phyloP scores from a whole-genome alignment of 306 rosid species.

The Dryas drummondii region DNA sequence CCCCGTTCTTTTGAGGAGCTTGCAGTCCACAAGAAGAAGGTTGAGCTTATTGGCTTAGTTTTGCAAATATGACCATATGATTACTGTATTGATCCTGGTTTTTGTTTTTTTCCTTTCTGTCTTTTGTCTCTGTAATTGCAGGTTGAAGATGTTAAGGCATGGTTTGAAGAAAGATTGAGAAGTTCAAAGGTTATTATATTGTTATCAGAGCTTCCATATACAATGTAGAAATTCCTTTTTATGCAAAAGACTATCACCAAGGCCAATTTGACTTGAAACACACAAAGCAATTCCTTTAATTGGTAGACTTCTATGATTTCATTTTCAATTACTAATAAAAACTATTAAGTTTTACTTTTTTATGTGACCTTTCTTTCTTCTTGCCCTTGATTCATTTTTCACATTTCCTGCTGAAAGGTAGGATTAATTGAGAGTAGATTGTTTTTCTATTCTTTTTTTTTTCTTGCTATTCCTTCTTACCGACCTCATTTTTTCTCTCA shows the following conservation, averaged over 20 bases:
- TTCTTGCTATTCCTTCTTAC: neutral
- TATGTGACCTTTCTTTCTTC: neutral
- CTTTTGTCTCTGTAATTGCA: slow-evolving; percentile 32
- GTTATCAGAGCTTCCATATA: neutral
- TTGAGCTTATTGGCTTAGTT: slow-evolving; percentile 24
- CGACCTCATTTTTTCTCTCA: slow-evolving; percentile 17
- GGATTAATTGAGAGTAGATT: neutral
- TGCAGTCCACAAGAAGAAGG: slow-evolving; percentile 93
- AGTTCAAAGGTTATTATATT: slow-evolving; percentile 56
- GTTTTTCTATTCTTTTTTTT: neutral
- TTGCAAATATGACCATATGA: slow-evolving; percentile 18
- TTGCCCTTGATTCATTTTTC: neutral
- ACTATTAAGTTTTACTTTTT: neutral
- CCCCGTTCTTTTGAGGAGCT: slow-evolving; percentile 75
- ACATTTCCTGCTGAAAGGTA: neutral
- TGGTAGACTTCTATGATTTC: neutral
- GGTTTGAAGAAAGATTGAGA: slow-evolving; percentile 81
- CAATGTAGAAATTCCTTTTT: neutral
- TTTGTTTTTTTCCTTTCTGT: neutral
- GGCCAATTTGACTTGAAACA: neutral
- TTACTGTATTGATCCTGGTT: slow-evolving; percentile 6
- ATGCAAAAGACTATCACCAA: neutral
- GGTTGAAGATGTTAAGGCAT: slow-evolving; percentile 75
- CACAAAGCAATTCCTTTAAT: neutral
- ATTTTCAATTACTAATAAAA: neutral